Base-by-base conservation (phyloP, 495 filamentous ascomycete species). In the Neurospora sublineolata region DNA sequence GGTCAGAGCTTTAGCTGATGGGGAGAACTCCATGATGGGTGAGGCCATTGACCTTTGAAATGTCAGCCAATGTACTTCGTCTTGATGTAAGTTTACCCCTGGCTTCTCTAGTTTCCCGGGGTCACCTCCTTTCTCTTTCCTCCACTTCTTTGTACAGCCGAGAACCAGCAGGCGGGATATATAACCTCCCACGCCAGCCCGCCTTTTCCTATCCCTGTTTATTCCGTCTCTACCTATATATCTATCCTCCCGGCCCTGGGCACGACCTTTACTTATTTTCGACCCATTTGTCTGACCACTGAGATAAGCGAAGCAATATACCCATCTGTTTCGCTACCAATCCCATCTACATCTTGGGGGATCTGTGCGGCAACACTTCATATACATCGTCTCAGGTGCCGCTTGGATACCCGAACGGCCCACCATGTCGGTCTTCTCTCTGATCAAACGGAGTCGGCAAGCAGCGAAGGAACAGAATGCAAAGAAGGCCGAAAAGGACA, bases 361-460 rank as follows among this genome's bases (percentile, higher is more conserved):
- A 37, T 3, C 33, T 23, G 38, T 23, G 20, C 23, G 10, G 36
- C 71, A 69, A 37, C 33, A 30, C 14, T n/a, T 42, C 39, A 20
- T 30, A 30, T 42, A 44, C 39, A 23, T 30, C 23, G n/a, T 70
- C 16, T 36, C 23, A 70, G 18, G 27, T 42, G n/a, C 23, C 16
- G 4, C 41, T 16, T 64, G 16, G 36, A 42, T 33, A 36, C 9
- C 41, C 14, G 37, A 36, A 36, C 20, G 46, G 37, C 36, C 69
- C 67, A 74, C 44, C 46, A 88, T 88, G 86, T 86, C 86, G 46
- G 78, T 88, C 23, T 86, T 87, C 74, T 85, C 84, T 14, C 75
- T 84, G 68, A 78, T 88, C 72, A 83, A 76, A 73, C 77, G 79
- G 72, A 80, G 83, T 40, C 82, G 80, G 37, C 82, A 82, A 73